These are phyloP conservation scores for Acacia confusa DNA, from an alignment of 306 rosid genomes.

Conservation along the genomic window DNA sequence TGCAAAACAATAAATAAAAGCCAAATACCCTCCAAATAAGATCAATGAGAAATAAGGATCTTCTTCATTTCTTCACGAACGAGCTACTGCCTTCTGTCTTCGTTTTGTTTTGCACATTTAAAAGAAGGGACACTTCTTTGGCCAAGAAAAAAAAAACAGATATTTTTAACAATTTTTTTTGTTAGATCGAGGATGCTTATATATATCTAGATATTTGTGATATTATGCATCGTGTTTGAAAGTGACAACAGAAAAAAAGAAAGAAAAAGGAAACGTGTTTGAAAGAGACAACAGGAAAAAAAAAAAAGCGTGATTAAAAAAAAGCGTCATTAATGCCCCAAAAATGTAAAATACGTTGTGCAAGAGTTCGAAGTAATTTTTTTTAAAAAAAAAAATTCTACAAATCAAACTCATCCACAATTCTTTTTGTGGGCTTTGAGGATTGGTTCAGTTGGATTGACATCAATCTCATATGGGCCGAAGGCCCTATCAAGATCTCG, in stretches of 20 bases:
- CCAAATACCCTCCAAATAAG: neutral
- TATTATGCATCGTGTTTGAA: neutral
- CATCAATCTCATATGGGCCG: neutral
- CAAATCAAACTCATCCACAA: neutral
- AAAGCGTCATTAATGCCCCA: neutral
- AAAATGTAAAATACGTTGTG: neutral
- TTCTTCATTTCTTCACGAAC: neutral
- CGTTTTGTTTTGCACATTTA: neutral
- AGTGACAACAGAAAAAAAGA: neutral
- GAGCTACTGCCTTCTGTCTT: neutral
- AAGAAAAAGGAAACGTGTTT: neutral
- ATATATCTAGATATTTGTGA: neutral
- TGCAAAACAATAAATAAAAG: too few relatives aligned
- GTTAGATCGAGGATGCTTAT: neutral
- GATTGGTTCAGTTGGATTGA: neutral
- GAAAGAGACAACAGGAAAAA: neutral
- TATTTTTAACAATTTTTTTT: neutral
- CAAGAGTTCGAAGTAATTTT: neutral
- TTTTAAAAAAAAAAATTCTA: neutral
- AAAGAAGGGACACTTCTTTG: neutral
- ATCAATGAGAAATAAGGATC: neutral
- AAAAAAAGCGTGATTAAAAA: neutral
- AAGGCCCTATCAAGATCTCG: neutral
- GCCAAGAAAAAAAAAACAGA: neutral
- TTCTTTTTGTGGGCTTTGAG: neutral